Evolutionary conservation across 345 rosid genomes (phyloP), one percentile per base, ranked within the genome.

Genomic region (Salix suchowensis): DNA sequence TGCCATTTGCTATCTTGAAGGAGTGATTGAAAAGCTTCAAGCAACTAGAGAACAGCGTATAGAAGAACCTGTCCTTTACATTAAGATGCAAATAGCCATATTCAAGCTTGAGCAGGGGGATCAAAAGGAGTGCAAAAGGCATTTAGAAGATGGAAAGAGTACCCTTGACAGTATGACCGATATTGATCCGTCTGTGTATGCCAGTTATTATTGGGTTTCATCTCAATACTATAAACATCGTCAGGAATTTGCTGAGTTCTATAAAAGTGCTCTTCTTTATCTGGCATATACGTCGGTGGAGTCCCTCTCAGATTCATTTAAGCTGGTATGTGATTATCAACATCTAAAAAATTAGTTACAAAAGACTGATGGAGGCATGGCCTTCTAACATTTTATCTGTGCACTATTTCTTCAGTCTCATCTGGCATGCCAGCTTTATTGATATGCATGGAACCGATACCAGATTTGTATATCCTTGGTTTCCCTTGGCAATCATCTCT

Each of bases 121-220:
- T 61, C 94, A 88, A 79, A 94, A 91, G 78, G 98, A 89, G 79
- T 90, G 94, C 87, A 96, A 94, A 85, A 88, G 88, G 76, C 89
- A 92, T 85, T 87, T 96, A 73, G 99, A 96, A 14, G 94, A 90
- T 87, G 98, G 97, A 61, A 91, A 91, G 84, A 88, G 83, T 62
- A 90, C 91, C 32, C 93, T 92, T 44, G 97, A 94, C 87, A 87
- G 93, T 70, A 92, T 96, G 97, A 96, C 97, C 39, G 99, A 96
- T 80, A 96, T 96, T 70, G 99, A 96, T 85, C 99, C 99, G 23
- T 88, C 99, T 0, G 99, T 96, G 5, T 85, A 91, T 78, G 95
- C 97, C 64, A 94, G 85, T 84, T 92, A 87, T 74, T 92, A 90
- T 77, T 94, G 99, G 99, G 93, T 94, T 70, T 89, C 99, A 60